Evolutionary conservation across 2,329 filamentous ascomycete species (phyloP).

Genomic region (Stemphylium beticola): DNA sequence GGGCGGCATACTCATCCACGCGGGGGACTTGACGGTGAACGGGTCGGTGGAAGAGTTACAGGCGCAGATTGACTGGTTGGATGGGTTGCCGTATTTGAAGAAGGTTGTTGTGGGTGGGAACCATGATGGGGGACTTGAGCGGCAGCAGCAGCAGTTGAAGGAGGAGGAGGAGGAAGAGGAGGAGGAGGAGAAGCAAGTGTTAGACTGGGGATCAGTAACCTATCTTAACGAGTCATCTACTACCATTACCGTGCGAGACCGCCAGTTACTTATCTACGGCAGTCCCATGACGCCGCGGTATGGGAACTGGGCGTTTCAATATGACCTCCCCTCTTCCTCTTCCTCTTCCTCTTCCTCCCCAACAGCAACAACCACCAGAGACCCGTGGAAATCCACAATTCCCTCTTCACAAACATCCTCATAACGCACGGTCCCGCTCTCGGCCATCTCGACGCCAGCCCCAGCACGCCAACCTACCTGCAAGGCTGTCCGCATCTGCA

Average conservation of each 20-base stretch:
- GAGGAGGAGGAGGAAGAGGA: no score
- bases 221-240: constrained; percentile 74
- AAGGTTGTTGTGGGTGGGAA: constrained; percentile 86
- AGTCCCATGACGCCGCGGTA: constrained; percentile 76
- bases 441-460: constrained; percentile 67
- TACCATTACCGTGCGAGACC: constrained; percentile 54
- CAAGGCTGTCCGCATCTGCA: constrained; percentile 72
- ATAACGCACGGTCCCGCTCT: constrained; percentile 81
- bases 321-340: no score
- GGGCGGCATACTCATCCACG: constrained; percentile 85
- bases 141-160: background rate
- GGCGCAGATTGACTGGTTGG: constrained; percentile 78
- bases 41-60: constrained; percentile 76
- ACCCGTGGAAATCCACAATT: constrained; percentile 70
- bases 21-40: constrained; percentile 77
- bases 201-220: constrained; percentile 62
- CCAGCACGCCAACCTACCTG: background rate
- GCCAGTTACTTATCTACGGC: constrained; percentile 74
- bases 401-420: constrained; percentile 75
- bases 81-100: constrained; percentile 69
- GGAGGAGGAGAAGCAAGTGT: background rate
- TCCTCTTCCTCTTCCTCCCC: no score
- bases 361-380: no score
- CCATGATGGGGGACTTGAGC: constrained; percentile 64
- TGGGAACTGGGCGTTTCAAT: constrained; percentile 80